Evolutionary conservation across 768 basidiomycete genomes (phyloP), one percentile per base, ranked within the genome.

Genomic region (Astraeus odoratus): DNA sequence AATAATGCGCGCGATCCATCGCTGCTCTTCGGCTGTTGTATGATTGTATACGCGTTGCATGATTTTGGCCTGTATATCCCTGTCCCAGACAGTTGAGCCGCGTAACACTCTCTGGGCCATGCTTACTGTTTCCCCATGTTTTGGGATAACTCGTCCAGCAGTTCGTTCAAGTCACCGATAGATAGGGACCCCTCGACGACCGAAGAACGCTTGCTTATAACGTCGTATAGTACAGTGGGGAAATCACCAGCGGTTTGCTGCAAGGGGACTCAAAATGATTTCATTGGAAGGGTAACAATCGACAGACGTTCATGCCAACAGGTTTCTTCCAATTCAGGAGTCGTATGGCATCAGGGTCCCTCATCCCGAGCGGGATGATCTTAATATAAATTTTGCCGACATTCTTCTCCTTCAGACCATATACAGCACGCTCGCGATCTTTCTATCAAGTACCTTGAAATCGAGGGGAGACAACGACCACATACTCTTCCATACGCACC

Each of bases 1-100:
- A 39, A 99, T 87, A 60, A 99, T 90, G 7, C 92, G 79, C n/a
- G 89, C 83, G 46, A 99, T 82, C 96, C 96, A 99, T 39, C 81
- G 78, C 57, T 96, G 94, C 57, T 98, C 94, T 45, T 83, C 79
- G 0, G 94, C 72, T 1, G 93, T 95, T 20, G 83, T 70, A 34
- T 77, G 77, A 55, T 88, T 85, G 53, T 86, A 85, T 2, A 96
- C 62, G 2, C 84, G 76, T 51, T 84, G 80, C 50, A 97, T 60
- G 22, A 92, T 77, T 39, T 76, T 84, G 3, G 81, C 76, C 55
- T 94, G 88, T 9, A 76, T 55, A 16, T 87, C 83, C 22, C 92
- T 96, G 6, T 26, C 47, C n/a, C 3, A 4, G 23, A 30, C 25
- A 50, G 58, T 64, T 39, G 8, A 29, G n/a, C 15, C 0, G 19